These are phyloP conservation scores for Francoa sonchifolia DNA, from an alignment of 441 rosid genomes.

Conservation along the genomic window DNA sequence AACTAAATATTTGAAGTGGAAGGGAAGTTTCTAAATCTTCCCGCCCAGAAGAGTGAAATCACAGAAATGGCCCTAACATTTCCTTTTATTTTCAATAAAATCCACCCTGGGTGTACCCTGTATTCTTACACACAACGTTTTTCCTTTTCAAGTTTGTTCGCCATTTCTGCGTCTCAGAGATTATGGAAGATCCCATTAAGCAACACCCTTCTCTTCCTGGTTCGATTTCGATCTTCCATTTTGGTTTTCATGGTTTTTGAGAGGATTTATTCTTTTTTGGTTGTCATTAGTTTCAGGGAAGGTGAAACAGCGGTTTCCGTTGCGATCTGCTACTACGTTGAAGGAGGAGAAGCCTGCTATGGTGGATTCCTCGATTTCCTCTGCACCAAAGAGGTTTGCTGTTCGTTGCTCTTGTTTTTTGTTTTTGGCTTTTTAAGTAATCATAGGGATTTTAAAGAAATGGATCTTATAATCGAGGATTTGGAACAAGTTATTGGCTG, in stretches of 20 bases:
- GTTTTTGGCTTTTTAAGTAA: neutral
- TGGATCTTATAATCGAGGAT: too few relatives aligned
- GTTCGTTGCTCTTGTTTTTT: neutral
- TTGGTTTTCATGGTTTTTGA: neutral
- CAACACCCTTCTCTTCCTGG: neutral
- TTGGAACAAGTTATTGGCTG: too few relatives aligned
- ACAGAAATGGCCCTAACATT: too few relatives aligned
- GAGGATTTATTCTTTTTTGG: neutral
- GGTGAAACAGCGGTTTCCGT: slow-evolving; percentile 58
- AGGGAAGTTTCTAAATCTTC: too few relatives aligned
- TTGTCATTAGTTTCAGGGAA: slow-evolving; percentile 24
- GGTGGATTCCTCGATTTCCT: slow-evolving; percentile 28
- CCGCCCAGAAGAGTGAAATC: too few relatives aligned
- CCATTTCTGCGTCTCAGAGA: too few relatives aligned
- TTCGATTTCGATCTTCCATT: neutral
- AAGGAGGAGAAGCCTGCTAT: slow-evolving; percentile 44
- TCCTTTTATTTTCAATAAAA: too few relatives aligned
- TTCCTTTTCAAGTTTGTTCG: too few relatives aligned
- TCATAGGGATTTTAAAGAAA: too few relatives aligned
- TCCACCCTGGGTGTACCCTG: too few relatives aligned
- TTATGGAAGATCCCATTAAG: slow-evolving; percentile 4
- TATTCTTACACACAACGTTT: too few relatives aligned
- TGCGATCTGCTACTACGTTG: slow-evolving; percentile 54
- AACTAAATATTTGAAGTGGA: too few relatives aligned
- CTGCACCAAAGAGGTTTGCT: slow-evolving; percentile 45